A percentile compares a stretch with the other conserved stretches of the same genome.
Conservation (phyloP, 139 green algal species). For the Medakamo hakoo region DNA sequence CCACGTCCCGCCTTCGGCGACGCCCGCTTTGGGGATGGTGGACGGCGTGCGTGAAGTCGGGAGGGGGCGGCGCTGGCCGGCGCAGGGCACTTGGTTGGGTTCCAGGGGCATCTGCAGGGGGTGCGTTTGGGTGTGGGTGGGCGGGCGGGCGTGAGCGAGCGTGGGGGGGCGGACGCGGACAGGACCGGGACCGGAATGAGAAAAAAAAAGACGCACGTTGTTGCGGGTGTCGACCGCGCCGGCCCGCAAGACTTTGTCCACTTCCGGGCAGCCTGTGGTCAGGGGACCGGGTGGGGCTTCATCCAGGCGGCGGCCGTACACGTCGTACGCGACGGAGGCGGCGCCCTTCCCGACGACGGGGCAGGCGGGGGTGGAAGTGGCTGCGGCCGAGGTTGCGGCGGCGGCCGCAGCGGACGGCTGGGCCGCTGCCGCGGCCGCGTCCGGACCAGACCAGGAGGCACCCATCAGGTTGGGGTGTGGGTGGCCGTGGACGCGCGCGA, state of each 20-base stretch:
- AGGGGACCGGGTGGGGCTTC: conserved; percentile 16
- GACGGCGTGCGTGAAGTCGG: conserved; percentile 46
- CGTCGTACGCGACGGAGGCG: conserved; percentile 66
- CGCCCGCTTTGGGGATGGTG: conserved; percentile 85
- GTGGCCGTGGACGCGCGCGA: no score
- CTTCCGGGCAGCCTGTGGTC: conserved; percentile 13
- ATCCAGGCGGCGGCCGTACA: conserved; percentile 67
- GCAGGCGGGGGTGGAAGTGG: background rate
- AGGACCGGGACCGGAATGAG: no score
- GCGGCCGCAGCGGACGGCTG: conserved; percentile 1
- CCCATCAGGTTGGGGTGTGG: no score
- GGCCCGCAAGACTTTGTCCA: conserved; percentile 1
- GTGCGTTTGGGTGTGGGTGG: no score
- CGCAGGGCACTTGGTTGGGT: conserved; percentile 68
- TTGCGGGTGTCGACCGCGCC: conserved; percentile 62
- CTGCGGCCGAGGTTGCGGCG: background rate
- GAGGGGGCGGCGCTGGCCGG: conserved; percentile 61
- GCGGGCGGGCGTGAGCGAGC: no score
- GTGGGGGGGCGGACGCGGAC: no score
- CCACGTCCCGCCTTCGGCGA: conserved; percentile 48
- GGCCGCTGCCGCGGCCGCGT: background rate
- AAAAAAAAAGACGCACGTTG: no score
- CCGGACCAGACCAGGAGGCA: background rate
- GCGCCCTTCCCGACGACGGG: no score
- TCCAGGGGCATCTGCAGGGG: conserved; percentile 89